Evolutionary conservation across 345 rosid species (phyloP).

Genomic region (Linum lewisii): DNA sequence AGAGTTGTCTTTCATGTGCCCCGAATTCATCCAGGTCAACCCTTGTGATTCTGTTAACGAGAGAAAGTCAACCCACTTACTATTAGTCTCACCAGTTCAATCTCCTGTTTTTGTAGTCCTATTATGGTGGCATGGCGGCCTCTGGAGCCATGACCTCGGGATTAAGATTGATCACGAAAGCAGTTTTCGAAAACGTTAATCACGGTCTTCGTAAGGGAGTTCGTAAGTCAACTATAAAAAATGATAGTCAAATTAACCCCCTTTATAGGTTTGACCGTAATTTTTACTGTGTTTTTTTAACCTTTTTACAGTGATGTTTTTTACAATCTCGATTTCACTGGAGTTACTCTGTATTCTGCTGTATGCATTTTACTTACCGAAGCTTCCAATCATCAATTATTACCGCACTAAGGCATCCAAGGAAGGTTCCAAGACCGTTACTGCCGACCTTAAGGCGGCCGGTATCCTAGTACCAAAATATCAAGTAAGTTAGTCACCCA

Average conservation of each 20-base stretch:
- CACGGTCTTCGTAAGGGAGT: conserved; percentile 74
- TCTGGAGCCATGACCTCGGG: conserved; percentile 76
- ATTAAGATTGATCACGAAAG: conserved; percentile 64
- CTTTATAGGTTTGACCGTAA: background rate
- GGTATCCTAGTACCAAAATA: conserved; percentile 43
- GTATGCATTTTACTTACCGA: conserved; percentile 57
- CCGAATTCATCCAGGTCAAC: conserved; percentile 71
- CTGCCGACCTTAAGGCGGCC: conserved; percentile 77
- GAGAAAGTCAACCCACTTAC: background rate
- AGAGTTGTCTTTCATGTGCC: conserved; percentile 78
- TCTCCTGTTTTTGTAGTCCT: conserved; percentile 62
- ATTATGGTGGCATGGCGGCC: conserved; percentile 77
- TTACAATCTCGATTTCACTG: conserved; percentile 55
- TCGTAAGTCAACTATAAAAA: conserved; percentile 29
- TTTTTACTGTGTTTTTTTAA: background rate
- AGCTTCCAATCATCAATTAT: conserved; percentile 69
- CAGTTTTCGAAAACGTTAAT: conserved; percentile 49
- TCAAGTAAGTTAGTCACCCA: background rate
- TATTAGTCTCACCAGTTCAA: too few species aligned
- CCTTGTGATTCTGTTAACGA: background rate
- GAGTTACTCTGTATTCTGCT: conserved; percentile 60
- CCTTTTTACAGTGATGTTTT: conserved; percentile 50
- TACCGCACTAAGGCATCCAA: conserved; percentile 73
- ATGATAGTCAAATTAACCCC: background rate
- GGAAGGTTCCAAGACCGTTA: conserved; percentile 83